These are phyloP conservation scores for Aspergillus sp. DNA, from an alignment of 2,329 filamentous ascomycete genomes.

Conservation along the genomic window DNA sequence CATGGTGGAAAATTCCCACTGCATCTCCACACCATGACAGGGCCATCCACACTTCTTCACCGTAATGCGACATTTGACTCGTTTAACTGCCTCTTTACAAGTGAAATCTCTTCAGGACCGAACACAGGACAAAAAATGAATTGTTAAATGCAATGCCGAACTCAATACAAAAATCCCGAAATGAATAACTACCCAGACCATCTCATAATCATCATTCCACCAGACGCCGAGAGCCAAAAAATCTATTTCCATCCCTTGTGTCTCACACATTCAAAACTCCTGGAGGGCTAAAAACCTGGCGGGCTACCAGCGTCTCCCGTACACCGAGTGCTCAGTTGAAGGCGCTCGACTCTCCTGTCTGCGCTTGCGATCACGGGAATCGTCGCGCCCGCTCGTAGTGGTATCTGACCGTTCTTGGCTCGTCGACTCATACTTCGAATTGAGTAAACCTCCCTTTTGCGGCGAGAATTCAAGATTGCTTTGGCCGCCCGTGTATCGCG, in stretches of 20 bases:
- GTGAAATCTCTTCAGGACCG: neutral
- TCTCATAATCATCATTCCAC: neutral
- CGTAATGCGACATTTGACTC: neutral
- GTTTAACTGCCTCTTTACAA: neutral
- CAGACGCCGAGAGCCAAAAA: neutral
- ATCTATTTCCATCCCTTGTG: neutral
- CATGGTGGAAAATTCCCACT: neutral
- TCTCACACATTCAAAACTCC: neutral
- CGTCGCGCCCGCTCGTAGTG: slow-evolving; percentile 9
- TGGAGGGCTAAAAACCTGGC: neutral
- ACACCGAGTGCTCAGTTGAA: slow-evolving; percentile 41
- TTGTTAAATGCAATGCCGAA: neutral
- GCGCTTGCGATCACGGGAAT: slow-evolving; percentile 19
- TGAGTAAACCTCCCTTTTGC: slow-evolving; percentile 33
- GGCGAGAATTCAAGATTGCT: slow-evolving; percentile 40
- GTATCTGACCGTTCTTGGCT: slow-evolving; percentile 4
- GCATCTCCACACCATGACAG: neutral
- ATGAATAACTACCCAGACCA: neutral
- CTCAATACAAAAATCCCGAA: neutral
- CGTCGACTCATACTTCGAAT: slow-evolving; percentile 23
- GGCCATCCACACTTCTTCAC: neutral
- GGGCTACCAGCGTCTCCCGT: slow-evolving; percentile 42
- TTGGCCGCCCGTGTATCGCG: slow-evolving; percentile 41
- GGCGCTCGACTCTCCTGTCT: slow-evolving; percentile 20
- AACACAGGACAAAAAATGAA: neutral